Conservation (phyloP, 2,329 filamentous ascomycete genomes). For the Mariannaea sp. region DNA sequence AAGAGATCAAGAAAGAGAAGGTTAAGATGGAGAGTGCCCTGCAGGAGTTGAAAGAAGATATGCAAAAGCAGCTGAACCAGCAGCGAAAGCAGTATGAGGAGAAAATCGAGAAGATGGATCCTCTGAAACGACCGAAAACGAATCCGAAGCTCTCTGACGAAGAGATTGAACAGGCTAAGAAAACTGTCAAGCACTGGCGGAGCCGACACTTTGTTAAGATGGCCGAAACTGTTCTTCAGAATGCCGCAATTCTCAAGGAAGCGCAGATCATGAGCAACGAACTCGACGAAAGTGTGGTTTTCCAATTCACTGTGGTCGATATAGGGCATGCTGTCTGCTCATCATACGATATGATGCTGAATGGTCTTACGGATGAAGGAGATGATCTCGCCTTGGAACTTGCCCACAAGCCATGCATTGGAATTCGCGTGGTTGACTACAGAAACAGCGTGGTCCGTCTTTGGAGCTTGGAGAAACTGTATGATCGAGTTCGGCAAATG, state of each 20-base stretch:
- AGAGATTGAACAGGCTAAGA: conserved; percentile 72
- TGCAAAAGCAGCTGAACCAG: conserved; percentile 81
- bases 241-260: conserved; percentile 88
- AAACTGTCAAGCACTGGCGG: conserved; percentile 75
- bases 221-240: conserved; percentile 88
- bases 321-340: conserved; percentile 87
- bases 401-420: conserved; percentile 86
- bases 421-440: conserved; percentile 89
- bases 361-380: conserved; percentile 85
- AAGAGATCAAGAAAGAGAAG: conserved; percentile 84
- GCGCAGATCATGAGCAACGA: conserved; percentile 98
- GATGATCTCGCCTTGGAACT: conserved; percentile 80
- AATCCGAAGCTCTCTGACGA: conserved; percentile 70
- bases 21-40: conserved; percentile 82
- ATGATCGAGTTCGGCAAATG: conserved; percentile 87
- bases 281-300: conserved; percentile 88
- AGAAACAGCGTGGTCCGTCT: conserved; percentile 83
- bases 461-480: conserved; percentile 93
- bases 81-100: conserved; percentile 86
- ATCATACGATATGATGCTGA: conserved; percentile 95
- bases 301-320: conserved; percentile 93
- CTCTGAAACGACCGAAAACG: conserved; percentile 63
- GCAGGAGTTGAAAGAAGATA: conserved; percentile 78
- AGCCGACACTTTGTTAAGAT: conserved; percentile 88
- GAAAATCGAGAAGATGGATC: conserved; percentile 77